phyloP scores from a whole-genome alignment of 108 stramenopile genomes.

The Heterococcus sp. region DNA sequence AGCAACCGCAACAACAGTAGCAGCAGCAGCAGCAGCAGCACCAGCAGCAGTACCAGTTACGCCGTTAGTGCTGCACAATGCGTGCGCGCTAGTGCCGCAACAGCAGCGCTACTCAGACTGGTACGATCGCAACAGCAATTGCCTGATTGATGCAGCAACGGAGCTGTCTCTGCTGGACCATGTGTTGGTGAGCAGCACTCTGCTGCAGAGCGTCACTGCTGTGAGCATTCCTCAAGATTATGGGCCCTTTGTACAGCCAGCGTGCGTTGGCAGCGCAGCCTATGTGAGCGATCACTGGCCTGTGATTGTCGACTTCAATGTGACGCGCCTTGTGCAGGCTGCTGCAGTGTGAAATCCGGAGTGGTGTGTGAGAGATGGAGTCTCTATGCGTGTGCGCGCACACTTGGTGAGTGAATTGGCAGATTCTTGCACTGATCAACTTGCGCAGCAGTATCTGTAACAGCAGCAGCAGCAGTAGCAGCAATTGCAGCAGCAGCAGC shows the following conservation, averaged over 20 bases:
- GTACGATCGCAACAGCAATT: background rate
- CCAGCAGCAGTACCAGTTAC: too few species aligned
- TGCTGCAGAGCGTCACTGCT: background rate
- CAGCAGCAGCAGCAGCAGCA: background rate
- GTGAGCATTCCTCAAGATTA: background rate
- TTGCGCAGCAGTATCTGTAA: too few species aligned
- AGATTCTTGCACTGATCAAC: too few species aligned
- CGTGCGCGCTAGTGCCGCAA: background rate
- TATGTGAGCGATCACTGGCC: constrained; percentile 4
- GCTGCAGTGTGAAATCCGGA: too few species aligned
- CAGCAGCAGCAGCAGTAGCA: too few species aligned
- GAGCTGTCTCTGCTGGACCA: constrained; percentile 13
- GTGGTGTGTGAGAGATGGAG: too few species aligned
- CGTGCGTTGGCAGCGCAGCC: background rate
- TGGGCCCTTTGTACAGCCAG: background rate
- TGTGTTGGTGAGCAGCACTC: background rate
- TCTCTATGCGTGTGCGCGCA: too few species aligned
- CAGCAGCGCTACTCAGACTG: background rate
- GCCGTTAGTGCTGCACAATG: background rate
- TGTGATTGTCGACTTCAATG: background rate
- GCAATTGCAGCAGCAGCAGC: too few species aligned
- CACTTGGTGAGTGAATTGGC: too few species aligned
- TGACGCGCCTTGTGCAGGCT: too few species aligned
- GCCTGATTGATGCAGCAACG: background rate
- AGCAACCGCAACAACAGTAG: background rate